Evolutionary conservation across 306 rosid species (phyloP).

Genomic region (Morella rubra): DNA sequence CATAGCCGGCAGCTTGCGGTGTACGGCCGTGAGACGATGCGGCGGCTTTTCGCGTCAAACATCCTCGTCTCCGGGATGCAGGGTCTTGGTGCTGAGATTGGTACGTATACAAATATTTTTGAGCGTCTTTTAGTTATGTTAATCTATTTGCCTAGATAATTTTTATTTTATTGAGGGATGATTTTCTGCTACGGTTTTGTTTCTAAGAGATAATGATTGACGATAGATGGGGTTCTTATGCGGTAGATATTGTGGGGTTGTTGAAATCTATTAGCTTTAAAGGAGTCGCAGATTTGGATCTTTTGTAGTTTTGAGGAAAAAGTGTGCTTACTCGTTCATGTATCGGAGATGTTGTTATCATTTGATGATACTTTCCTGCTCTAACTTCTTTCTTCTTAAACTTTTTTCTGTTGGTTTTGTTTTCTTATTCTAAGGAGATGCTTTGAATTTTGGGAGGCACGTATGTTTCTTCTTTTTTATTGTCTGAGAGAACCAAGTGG

Average conservation of each 20-base stretch:
- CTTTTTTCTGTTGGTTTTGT: neutral
- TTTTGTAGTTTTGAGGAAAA: neutral
- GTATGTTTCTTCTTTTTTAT: neutral
- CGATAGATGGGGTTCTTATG: neutral
- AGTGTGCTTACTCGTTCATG: neutral
- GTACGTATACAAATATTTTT: slow-evolving; percentile 29
- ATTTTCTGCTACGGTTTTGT: neutral
- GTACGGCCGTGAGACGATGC: slow-evolving; percentile 94
- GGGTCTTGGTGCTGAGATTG: slow-evolving; percentile 97
- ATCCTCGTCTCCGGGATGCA: slow-evolving; percentile 85
- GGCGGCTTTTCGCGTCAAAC: slow-evolving; percentile 75
- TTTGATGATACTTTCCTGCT: neutral
- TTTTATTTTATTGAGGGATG: neutral
- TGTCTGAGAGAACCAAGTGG: neutral
- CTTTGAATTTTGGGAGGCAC: neutral
- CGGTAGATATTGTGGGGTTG: neutral
- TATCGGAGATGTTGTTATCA: neutral
- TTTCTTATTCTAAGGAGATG: neutral
- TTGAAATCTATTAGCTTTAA: neutral
- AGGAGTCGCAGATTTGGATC: neutral
- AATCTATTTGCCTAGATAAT: neutral
- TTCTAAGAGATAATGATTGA: neutral
- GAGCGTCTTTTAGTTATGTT: neutral
- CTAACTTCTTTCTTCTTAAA: neutral
- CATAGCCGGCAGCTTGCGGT: slow-evolving; percentile 98